Evolutionary conservation across 176 grass and related monocot genomes (phyloP).

Genomic region (Panicum miliaceum): DNA sequence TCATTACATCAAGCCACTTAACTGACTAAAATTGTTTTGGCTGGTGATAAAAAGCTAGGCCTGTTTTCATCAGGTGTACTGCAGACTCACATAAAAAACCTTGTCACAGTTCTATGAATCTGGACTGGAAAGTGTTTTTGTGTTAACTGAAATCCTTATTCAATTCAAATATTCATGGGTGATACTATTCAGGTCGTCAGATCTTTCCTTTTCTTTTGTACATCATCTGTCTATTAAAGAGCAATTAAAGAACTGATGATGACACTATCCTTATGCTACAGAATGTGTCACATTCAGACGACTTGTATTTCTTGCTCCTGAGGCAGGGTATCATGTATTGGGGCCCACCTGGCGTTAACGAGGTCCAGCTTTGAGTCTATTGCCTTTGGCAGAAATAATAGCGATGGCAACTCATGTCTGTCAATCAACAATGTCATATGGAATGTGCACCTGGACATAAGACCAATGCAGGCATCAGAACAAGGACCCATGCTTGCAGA

Average conservation of each 20-base stretch:
- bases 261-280: constrained; percentile 2
- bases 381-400: constrained; percentile 31
- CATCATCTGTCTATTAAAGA: constrained; percentile 39
- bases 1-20: background rate
- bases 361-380: constrained; percentile 27
- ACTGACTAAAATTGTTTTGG: background rate
- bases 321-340: constrained; percentile 22
- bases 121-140: background rate
- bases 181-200: background rate
- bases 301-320: constrained; percentile 19
- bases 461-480: background rate
- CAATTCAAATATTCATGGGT: constrained; percentile 3
- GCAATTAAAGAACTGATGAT: constrained; percentile 32
- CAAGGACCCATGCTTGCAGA: background rate
- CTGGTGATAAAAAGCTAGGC: background rate
- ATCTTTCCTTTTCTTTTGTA: constrained; percentile 22
- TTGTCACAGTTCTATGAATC: background rate
- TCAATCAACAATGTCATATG: constrained; percentile 13
- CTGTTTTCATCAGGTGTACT: background rate
- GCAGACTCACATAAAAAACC: background rate
- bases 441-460: constrained; percentile 20
- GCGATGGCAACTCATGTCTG: constrained; percentile 43
- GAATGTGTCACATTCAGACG: background rate
- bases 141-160: background rate
- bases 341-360: constrained; percentile 28